Evolutionary conservation across 2,329 filamentous ascomycete genomes (phyloP).

Genomic region (Fonsecaea erecta): DNA sequence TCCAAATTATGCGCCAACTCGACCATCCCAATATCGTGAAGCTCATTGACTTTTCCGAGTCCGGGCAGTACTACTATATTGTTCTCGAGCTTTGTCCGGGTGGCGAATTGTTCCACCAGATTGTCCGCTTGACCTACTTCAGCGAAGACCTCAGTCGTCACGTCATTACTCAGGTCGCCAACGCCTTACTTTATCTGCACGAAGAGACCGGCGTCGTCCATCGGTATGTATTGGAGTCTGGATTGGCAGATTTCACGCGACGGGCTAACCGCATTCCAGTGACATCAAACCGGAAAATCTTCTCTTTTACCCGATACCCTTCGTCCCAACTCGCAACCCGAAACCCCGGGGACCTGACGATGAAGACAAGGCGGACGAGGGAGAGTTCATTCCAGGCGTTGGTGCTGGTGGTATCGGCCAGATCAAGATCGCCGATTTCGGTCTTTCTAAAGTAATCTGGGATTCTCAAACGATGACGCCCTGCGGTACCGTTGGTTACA

Average conservation of each 20-base stretch:
- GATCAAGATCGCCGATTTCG: conserved; percentile 98
- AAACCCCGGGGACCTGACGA: conserved; percentile 85
- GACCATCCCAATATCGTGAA: conserved; percentile 97
- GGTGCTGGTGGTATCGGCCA: conserved; percentile 88
- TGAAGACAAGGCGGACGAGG: conserved; percentile 96
- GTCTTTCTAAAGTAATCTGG: conserved; percentile 97
- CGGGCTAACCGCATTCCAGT: conserved; percentile 52
- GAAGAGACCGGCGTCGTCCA: conserved; percentile 96
- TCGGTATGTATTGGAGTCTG: conserved; percentile 67
- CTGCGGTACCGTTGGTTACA: conserved; percentile 98
- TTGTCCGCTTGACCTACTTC: conserved; percentile 96
- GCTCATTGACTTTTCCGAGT: conserved; percentile 91
- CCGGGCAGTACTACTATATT: conserved; percentile 95
- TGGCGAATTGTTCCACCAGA: conserved; percentile 97
- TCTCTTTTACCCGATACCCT: conserved; percentile 83
- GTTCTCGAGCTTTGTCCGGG: conserved; percentile 92
- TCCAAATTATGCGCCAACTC: conserved; percentile 96
- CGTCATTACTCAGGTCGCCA: conserved; percentile 93
- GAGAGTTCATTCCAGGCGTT: conserved; percentile 81
- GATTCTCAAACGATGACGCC: conserved; percentile 98
- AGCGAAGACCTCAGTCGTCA: conserved; percentile 94
- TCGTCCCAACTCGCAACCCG: conserved; percentile 77
- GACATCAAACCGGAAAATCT: conserved; percentile 98
- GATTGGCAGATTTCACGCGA: background rate
- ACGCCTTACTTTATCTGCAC: conserved; percentile 90